Evolutionary conservation across 2,329 filamentous ascomycete species (phyloP).

Genomic region (Bretziella fagacearum): DNA sequence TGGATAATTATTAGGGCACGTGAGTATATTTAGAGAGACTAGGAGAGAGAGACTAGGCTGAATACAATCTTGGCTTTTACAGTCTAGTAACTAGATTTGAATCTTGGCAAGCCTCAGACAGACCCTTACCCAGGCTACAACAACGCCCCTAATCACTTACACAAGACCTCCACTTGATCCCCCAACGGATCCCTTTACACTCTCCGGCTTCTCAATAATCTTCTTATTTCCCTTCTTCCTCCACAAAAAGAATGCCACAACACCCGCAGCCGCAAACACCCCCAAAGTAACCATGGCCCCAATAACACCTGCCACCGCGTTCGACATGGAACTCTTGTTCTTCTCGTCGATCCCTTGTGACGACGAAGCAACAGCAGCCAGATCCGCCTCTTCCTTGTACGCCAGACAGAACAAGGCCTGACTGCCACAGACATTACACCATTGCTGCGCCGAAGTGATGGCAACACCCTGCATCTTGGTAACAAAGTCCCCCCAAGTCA

Average conservation of each 20-base stretch:
- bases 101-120: too few relatives aligned
- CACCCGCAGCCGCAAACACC: conserved; percentile 14
- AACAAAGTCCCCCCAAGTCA: conserved; percentile 20
- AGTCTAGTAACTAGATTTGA: too few relatives aligned
- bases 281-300: conserved; percentile 22
- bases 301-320: conserved; percentile 22
- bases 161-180: conserved; percentile 5
- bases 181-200: conserved; percentile 6
- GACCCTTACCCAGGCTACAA: too few relatives aligned
- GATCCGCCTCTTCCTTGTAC: conserved; percentile 17
- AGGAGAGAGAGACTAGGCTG: too few relatives aligned
- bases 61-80: too few relatives aligned
- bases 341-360: conserved; percentile 2
- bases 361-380: conserved; percentile 9
- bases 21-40: too few relatives aligned
- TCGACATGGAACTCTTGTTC: conserved; percentile 19
- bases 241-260: conserved; percentile 17
- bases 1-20: too few relatives aligned
- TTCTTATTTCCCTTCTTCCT: conserved; percentile 15
- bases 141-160: not conserved
- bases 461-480: conserved; percentile 19
- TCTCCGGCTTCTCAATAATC: not conserved
- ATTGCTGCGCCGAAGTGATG: conserved; percentile 20
- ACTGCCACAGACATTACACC: conserved; percentile 20
- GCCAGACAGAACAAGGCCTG: conserved; percentile 21